Conservation (phyloP, 495 filamentous ascomycete species). For the Umbilicaria muhlenbergii region DNA sequence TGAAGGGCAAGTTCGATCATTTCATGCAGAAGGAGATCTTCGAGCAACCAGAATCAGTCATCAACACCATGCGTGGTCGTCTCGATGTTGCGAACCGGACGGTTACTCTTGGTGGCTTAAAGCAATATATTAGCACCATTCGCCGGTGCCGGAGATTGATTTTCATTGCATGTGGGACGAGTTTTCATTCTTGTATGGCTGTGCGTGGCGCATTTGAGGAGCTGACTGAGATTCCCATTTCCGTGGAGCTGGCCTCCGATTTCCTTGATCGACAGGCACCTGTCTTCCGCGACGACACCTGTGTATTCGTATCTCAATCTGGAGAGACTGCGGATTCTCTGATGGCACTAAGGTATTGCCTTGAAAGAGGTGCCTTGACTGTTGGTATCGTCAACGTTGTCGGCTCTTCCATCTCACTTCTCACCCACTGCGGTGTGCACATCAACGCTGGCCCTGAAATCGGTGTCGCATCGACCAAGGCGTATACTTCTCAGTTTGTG, state of each 20-base stretch:
- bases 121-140: slow-evolving; percentile 92
- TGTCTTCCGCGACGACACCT: slow-evolving; percentile 99
- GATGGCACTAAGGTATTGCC: slow-evolving; percentile 90
- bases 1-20: slow-evolving; percentile 99
- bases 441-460: slow-evolving; percentile 98
- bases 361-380: slow-evolving; percentile 91
- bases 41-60: slow-evolving; percentile 95
- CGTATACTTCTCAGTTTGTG: slow-evolving; percentile 96
- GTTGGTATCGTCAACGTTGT: slow-evolving; percentile 98
- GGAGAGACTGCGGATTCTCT: slow-evolving; percentile 98
- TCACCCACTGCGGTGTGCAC: slow-evolving; percentile 98
- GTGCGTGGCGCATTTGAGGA: slow-evolving; percentile 96
- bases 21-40: slow-evolving; percentile 99
- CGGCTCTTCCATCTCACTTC: slow-evolving; percentile 91
- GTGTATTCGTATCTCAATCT: slow-evolving; percentile 96
- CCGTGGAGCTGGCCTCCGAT: slow-evolving; percentile 93
- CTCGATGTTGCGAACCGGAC: slow-evolving; percentile 82
- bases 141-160: slow-evolving; percentile 91
- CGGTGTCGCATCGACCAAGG: slow-evolving; percentile 96
- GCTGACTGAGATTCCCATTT: slow-evolving; percentile 92
- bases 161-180: slow-evolving; percentile 96
- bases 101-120: slow-evolving; percentile 86
- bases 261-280: slow-evolving; percentile 94
- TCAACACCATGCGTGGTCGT: slow-evolving; percentile 99
- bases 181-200: slow-evolving; percentile 98